These are phyloP conservation scores for Tetraselmis striata DNA, from an alignment of 139 green algal genomes.

Conservation along the genomic window DNA sequence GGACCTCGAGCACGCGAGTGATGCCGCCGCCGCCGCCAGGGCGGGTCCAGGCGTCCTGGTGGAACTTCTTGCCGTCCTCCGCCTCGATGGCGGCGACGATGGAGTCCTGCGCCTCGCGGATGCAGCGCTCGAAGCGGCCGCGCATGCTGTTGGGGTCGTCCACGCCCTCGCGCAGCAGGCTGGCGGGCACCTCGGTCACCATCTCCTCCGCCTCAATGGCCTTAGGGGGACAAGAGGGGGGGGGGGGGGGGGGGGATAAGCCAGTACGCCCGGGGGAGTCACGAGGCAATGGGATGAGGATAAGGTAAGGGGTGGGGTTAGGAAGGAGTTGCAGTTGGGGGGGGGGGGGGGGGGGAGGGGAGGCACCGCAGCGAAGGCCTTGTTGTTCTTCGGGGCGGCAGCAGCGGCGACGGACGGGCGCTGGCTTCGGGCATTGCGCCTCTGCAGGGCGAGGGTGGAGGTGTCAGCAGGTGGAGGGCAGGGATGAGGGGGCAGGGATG, in stretches of 20 bases:
- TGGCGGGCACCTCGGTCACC: slow-evolving; percentile 27
- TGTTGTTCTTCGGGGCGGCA: not conserved
- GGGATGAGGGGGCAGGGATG: not conserved
- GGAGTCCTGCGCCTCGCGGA: slow-evolving; percentile 77
- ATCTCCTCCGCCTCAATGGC: slow-evolving; percentile 41
- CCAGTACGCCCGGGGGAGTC: too few relatives aligned
- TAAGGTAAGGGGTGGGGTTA: too few relatives aligned
- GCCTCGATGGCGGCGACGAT: slow-evolving; percentile 85
- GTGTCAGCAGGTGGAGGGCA: too few relatives aligned
- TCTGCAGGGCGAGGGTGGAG: not conserved
- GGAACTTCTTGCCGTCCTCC: slow-evolving; percentile 87
- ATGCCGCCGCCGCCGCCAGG: slow-evolving; percentile 89
- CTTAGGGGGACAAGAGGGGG: too few relatives aligned
- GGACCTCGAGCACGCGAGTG: slow-evolving; percentile 81
- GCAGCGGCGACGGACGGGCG: not conserved
- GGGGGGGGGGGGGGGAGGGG: too few relatives aligned
- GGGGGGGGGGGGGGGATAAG: too few relatives aligned
- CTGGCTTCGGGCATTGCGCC: not conserved
- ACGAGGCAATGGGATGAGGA: too few relatives aligned
- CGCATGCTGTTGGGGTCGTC: slow-evolving; percentile 51
- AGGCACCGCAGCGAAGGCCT: not conserved
- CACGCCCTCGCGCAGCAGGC: slow-evolving; percentile 18
- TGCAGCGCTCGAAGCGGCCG: slow-evolving; percentile 75
- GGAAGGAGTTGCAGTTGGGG: too few relatives aligned
- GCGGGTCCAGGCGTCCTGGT: slow-evolving; percentile 88